phyloP scores from a whole-genome alignment of 225 moss, liverwort and hornwort species.

The Bryum argenteum region DNA sequence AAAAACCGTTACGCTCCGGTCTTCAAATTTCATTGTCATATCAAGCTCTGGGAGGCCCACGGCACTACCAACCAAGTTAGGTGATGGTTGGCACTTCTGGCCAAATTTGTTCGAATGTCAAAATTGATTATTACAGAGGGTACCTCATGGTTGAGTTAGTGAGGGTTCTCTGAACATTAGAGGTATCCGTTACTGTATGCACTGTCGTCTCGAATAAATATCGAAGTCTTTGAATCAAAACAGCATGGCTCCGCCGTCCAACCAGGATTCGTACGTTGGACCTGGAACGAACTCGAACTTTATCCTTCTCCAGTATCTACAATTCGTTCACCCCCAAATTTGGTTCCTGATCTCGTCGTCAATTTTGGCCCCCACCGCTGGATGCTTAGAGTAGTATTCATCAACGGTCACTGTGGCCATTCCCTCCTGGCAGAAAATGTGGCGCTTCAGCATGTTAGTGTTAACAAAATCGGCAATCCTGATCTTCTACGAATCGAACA shows the following conservation, averaged over 20 bases:
- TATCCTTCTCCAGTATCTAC: not conserved
- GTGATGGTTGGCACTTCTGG: too few relatives aligned
- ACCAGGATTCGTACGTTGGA: not conserved
- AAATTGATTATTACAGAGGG: too few relatives aligned
- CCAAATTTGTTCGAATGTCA: too few relatives aligned
- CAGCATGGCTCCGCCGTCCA: not conserved
- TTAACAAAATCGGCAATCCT: not conserved
- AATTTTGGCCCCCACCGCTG: conserved; percentile 72
- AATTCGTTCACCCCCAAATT: conserved; percentile 57
- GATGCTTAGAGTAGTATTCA: conserved; percentile 75
- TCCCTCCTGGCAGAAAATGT: conserved; percentile 53
- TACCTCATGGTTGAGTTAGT: too few relatives aligned
- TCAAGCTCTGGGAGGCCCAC: too few relatives aligned
- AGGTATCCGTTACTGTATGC: too few relatives aligned
- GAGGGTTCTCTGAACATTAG: too few relatives aligned
- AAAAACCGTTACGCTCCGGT: too few relatives aligned
- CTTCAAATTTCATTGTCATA: too few relatives aligned
- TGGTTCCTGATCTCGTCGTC: conserved; percentile 85
- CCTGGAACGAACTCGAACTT: not conserved
- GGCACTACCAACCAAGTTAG: too few relatives aligned
- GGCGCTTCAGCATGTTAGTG: conserved; percentile 3
- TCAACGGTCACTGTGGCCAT: conserved; percentile 72
- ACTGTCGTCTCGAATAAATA: too few relatives aligned
- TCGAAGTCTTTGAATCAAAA: not conserved
- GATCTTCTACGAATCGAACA: not conserved